phyloP scores from a whole-genome alignment of 768 basidiomycete genomes.

The Mycena polygramma region DNA sequence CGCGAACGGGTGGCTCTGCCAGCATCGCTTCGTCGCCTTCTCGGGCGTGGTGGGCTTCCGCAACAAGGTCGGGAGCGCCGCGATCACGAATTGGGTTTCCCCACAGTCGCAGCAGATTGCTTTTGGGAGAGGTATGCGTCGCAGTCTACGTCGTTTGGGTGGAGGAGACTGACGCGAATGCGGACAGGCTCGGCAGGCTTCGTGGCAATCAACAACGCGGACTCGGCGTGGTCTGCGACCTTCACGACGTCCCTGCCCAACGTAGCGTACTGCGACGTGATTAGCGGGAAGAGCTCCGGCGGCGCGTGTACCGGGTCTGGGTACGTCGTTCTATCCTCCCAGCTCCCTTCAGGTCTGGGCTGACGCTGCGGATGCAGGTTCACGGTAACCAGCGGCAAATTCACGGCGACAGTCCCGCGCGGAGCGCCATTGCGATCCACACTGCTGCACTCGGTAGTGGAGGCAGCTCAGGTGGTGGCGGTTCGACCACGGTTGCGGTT shows the following conservation, averaged over 20 bases:
- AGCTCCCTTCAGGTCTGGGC: neutral
- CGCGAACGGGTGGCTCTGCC: conserved; percentile 74
- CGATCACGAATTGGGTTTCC: conserved; percentile 70
- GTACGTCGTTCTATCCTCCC: conserved; percentile 44
- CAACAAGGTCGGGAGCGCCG: conserved; percentile 66
- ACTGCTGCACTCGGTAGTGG: conserved; percentile 55
- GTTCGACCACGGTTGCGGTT: conserved; percentile 49
- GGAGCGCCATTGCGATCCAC: conserved; percentile 70
- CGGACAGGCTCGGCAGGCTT: conserved; percentile 65
- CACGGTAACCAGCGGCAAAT: conserved; percentile 62
- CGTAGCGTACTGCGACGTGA: conserved; percentile 75
- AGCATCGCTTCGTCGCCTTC: conserved; percentile 71
- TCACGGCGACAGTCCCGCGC: conserved; percentile 64
- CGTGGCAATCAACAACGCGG: conserved; percentile 77
- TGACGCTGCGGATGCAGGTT: conserved; percentile 48
- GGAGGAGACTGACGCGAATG: neutral
- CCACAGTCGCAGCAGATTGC: conserved; percentile 72
- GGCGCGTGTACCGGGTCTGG: conserved; percentile 64
- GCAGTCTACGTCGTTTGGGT: conserved; percentile 32
- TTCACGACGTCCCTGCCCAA: conserved; percentile 71
- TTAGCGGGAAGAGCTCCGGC: conserved; percentile 57
- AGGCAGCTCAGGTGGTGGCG: conserved; percentile 35
- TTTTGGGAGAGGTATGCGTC: conserved; percentile 67
- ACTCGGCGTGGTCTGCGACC: conserved; percentile 65
- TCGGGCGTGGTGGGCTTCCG: conserved; percentile 76